Evolutionary conservation across 2,329 filamentous ascomycete species (phyloP).

Genomic region (Alternaria incomplexa): DNA sequence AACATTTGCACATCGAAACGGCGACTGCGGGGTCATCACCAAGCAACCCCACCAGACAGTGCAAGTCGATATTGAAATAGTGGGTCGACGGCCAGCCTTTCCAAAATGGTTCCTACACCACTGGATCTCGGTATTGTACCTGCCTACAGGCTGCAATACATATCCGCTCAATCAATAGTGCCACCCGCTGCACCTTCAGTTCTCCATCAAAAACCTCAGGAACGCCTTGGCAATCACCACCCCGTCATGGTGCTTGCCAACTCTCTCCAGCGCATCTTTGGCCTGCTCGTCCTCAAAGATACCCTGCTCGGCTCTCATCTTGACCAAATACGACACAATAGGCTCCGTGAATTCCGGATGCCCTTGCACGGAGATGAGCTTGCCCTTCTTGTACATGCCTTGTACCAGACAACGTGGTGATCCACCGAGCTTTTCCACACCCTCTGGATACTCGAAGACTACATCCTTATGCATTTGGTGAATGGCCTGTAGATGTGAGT

Average conservation of each 20-base stretch:
- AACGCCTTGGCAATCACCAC: constrained; percentile 76
- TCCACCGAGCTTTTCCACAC: constrained; percentile 67
- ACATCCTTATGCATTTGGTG: constrained; percentile 89
- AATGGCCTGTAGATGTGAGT: constrained; percentile 60
- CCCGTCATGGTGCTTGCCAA: constrained; percentile 75
- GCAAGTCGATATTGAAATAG: background rate
- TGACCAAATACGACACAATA: constrained; percentile 73
- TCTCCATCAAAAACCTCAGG: constrained; percentile 74
- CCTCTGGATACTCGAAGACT: constrained; percentile 68
- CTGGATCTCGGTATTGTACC: background rate
- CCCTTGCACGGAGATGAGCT: constrained; percentile 79
- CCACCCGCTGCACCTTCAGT: constrained; percentile 17
- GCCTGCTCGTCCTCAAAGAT: constrained; percentile 74
- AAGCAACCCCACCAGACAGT: background rate
- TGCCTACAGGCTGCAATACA: background rate
- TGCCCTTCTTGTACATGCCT: constrained; percentile 73
- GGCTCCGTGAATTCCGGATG: constrained; percentile 81
- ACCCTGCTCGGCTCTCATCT: constrained; percentile 67
- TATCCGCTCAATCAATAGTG: background rate
- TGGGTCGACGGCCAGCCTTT: background rate
- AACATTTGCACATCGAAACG: background rate
- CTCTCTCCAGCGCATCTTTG: constrained; percentile 70
- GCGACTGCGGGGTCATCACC: background rate
- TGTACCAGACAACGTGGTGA: constrained; percentile 76
- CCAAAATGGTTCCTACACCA: background rate